Conservation (phyloP, 2,329 filamentous ascomycete species). For the Aspergillus carbonarius region DNA sequence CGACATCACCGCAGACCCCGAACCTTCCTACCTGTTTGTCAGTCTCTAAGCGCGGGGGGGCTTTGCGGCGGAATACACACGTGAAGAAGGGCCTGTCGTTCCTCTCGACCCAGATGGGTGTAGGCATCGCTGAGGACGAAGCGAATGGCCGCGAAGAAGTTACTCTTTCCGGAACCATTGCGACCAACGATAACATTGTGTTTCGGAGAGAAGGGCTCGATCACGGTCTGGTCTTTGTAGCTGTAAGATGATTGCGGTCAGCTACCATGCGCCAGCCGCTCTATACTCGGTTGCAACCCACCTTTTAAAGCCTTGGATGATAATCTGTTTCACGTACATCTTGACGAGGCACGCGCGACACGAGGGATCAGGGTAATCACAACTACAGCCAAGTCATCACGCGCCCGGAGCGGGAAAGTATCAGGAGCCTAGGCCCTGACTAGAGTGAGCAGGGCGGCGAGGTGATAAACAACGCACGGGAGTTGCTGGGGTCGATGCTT, state of each 20-base stretch:
- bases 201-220: constrained; percentile 95
- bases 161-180: constrained; percentile 99
- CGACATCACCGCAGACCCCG: constrained; percentile 95
- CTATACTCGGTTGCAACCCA: constrained; percentile 41
- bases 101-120: constrained; percentile 90
- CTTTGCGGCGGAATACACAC: constrained; percentile 36
- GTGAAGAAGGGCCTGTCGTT: constrained; percentile 93
- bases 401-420: constrained; percentile 17
- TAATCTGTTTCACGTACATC: constrained; percentile 99
- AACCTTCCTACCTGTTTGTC: constrained; percentile 67
- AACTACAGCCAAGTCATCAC: constrained; percentile 32
- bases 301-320: constrained; percentile 99
- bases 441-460: background rate
- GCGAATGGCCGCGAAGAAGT: constrained; percentile 98
- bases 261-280: constrained; percentile 16
- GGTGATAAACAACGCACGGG: constrained; percentile 1
- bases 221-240: constrained; percentile 99
- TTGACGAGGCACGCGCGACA: constrained; percentile 37
- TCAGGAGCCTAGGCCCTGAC: constrained; percentile 1
- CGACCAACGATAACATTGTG: constrained; percentile 98
- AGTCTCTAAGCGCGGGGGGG: constrained; percentile 16
- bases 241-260: constrained; percentile 46
- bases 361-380: constrained; percentile 23
- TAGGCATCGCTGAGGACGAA: constrained; percentile 98
- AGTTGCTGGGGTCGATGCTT: constrained; percentile 5